These are phyloP conservation scores for Yarrowia osloensis DNA, from an alignment of 805 yeast genomes.

Conservation along the genomic window DNA sequence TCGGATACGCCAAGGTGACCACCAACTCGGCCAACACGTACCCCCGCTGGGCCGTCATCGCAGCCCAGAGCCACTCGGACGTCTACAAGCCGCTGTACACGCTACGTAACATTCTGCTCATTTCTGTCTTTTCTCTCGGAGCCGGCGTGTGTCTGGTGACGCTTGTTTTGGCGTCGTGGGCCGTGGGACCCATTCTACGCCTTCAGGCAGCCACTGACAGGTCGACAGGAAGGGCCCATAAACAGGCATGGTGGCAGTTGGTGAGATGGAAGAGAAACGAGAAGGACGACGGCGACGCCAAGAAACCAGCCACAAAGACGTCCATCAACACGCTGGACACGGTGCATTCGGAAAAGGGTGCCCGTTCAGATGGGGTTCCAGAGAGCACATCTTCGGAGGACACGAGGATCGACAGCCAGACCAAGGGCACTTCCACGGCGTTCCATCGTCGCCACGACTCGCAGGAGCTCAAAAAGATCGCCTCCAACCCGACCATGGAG, in stretches of 20 bases:
- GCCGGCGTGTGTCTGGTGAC: slow-evolving; percentile 72
- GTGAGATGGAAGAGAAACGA: background rate
- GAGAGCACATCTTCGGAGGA: slow-evolving; percentile 20
- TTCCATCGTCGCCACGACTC: background rate
- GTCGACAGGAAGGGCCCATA: slow-evolving; percentile 44
- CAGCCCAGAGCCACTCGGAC: slow-evolving; percentile 59
- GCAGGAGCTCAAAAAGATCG: background rate
- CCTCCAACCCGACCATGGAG: slow-evolving; percentile 13
- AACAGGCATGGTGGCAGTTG: slow-evolving; percentile 7
- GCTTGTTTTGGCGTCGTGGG: slow-evolving; percentile 75
- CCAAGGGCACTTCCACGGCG: background rate
- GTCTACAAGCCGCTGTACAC: slow-evolving; percentile 66
- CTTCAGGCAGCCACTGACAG: slow-evolving; percentile 82
- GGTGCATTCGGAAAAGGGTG: background rate
- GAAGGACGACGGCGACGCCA: background rate
- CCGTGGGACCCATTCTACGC: slow-evolving; percentile 78
- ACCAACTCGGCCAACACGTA: slow-evolving; percentile 32
- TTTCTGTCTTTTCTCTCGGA: slow-evolving; percentile 64
- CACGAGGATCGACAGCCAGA: background rate
- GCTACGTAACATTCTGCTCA: slow-evolving; percentile 68
- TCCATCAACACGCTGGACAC: background rate
- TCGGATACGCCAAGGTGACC: slow-evolving; percentile 7
- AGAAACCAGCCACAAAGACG: background rate
- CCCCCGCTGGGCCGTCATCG: slow-evolving; percentile 67
- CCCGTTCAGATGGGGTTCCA: background rate